These are phyloP conservation scores for Penicillium silybi DNA, from an alignment of 495 filamentous ascomycete genomes.

Conservation along the genomic window DNA sequence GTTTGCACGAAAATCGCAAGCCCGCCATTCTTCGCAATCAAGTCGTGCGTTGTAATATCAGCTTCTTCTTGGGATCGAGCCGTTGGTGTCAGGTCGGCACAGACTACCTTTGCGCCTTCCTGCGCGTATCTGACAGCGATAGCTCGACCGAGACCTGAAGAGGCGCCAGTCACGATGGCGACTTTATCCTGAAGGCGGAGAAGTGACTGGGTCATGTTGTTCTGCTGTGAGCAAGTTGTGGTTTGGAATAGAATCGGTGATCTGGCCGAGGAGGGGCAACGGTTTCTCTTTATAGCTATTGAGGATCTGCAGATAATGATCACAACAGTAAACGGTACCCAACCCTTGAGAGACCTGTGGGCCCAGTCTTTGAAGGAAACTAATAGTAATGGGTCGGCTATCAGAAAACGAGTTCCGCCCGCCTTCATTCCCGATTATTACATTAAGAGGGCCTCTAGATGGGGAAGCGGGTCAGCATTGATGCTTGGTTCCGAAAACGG, in stretches of 20 bases:
- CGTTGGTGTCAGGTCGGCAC: conserved; percentile 40
- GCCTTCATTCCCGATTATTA: neutral
- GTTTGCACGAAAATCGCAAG: conserved; percentile 42
- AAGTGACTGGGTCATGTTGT: neutral
- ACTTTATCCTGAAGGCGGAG: conserved; percentile 32
- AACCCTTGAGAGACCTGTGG: too few relatives aligned
- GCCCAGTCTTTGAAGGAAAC: neutral
- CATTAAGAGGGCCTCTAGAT: too few relatives aligned
- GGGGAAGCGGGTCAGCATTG: neutral
- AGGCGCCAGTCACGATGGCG: conserved; percentile 48
- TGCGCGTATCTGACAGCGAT: conserved; percentile 40
- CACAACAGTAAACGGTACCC: neutral
- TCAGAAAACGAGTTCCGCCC: neutral
- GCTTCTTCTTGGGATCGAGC: conserved; percentile 27
- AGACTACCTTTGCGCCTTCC: conserved; percentile 47
- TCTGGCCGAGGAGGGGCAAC: neutral
- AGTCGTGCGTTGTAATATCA: conserved; percentile 36
- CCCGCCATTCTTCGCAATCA: conserved; percentile 35
- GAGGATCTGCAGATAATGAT: neutral
- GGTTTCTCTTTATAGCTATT: neutral
- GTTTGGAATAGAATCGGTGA: neutral
- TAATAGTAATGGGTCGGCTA: neutral
- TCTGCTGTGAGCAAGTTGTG: neutral
- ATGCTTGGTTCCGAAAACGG: neutral
- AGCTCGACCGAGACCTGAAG: conserved; percentile 45